These are phyloP conservation scores for Athelia psychrophila DNA, from an alignment of 1,284 basidiomycete species.

Conservation along the genomic window DNA sequence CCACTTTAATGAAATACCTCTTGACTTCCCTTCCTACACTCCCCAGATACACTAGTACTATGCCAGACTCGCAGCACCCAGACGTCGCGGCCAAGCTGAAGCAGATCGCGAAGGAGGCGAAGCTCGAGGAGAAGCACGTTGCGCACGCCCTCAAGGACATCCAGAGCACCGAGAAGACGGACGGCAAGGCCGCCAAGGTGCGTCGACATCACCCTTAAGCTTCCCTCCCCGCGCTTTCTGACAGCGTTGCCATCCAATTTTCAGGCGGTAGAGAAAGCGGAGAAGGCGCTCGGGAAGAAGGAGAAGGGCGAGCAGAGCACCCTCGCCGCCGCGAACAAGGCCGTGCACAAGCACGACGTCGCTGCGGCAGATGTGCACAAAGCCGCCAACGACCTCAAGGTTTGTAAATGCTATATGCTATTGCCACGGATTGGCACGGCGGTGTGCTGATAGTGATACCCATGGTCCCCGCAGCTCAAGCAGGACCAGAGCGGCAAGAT, in stretches of 20 bases:
- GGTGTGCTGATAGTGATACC: too few species aligned
- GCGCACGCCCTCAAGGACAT: slow-evolving; percentile 45
- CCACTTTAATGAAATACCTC: too few species aligned
- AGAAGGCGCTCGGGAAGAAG: slow-evolving; percentile 42
- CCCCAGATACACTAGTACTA: not conserved
- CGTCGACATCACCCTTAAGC: slow-evolving; percentile 1
- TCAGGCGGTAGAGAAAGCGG: slow-evolving; percentile 43
- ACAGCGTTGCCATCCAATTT: slow-evolving; percentile 1
- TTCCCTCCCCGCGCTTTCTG: not conserved
- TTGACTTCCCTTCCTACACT: not conserved
- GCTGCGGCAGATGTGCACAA: slow-evolving; percentile 39
- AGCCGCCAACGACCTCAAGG: slow-evolving; percentile 44
- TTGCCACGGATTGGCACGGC: not conserved
- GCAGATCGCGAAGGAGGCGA: slow-evolving; percentile 40
- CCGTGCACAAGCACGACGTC: slow-evolving; percentile 45
- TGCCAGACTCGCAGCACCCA: slow-evolving; percentile 2
- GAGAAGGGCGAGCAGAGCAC: slow-evolving; percentile 44
- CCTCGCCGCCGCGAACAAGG: slow-evolving; percentile 44
- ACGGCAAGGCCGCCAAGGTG: slow-evolving; percentile 48
- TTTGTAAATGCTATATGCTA: slow-evolving; percentile 15
- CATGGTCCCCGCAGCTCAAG: slow-evolving; percentile 18
- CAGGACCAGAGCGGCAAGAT: slow-evolving; percentile 11
- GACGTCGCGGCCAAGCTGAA: slow-evolving; percentile 40
- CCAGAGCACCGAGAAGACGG: slow-evolving; percentile 40
- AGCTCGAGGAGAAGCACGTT: slow-evolving; percentile 43